A percentile compares a stretch with the other conserved stretches of the same genome.
phyloP scores from a whole-genome alignment of 2,329 filamentous ascomycete genomes.

The Sporothrix euskadiensis region DNA sequence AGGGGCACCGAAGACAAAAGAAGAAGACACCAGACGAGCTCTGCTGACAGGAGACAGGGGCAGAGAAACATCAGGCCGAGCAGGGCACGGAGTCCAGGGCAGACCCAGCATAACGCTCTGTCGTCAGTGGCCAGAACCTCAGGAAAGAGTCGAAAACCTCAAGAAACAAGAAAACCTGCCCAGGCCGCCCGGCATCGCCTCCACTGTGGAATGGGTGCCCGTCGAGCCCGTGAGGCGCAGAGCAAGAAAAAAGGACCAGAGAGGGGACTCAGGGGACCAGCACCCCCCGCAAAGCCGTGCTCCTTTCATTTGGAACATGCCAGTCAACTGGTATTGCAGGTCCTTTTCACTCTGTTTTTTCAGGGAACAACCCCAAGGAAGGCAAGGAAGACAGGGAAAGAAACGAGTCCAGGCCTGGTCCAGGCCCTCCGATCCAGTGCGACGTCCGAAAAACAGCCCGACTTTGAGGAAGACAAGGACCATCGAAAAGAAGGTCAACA shows the following conservation, averaged over 20 bases:
- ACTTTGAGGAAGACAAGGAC: background rate
- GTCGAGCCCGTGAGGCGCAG: conserved; percentile 18
- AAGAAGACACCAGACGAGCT: background rate
- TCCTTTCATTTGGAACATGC: conserved; percentile 24
- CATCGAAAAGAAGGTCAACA: background rate
- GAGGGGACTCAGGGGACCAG: background rate
- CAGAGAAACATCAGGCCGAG: conserved; percentile 13
- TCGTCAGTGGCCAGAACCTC: background rate
- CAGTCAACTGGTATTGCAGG: background rate
- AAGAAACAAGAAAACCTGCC: conserved; percentile 2
- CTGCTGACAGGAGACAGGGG: background rate
- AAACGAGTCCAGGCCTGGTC: background rate
- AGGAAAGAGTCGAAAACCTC: background rate
- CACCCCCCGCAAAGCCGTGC: conserved; percentile 6
- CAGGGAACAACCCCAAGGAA: background rate
- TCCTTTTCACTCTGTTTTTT: background rate
- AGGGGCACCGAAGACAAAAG: background rate
- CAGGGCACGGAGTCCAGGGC: background rate
- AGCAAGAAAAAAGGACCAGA: background rate
- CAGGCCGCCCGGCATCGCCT: conserved; percentile 13
- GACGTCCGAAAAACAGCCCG: conserved; percentile 18
- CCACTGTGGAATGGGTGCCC: conserved; percentile 18
- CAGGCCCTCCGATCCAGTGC: background rate
- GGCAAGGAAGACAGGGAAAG: background rate
- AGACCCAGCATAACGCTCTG: background rate